Evolutionary conservation across 139 green algal species (phyloP), one percentile per base, ranked within the genome.

Genomic region (Closterium sp.): DNA sequence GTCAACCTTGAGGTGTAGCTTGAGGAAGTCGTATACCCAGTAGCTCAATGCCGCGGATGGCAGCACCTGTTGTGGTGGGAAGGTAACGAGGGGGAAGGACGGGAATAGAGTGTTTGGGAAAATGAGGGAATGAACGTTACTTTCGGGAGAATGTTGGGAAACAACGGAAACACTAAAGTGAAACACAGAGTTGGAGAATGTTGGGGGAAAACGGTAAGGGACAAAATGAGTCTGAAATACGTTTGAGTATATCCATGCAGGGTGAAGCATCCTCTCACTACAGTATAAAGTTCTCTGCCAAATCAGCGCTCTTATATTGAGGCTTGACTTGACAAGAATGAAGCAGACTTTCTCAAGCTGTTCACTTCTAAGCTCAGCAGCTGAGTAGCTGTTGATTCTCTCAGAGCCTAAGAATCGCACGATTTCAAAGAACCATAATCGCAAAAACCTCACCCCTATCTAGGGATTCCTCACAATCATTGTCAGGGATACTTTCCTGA

Each of bases 21-120:
- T 94, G 31, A 89, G 29, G 29, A 93, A 84, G 10, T 96, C 95
- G 92, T 95, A 96, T 13, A 91, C 88, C 86, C 93, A 96, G 88
- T 96, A 96, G 31, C 93, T 90, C 31, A 96, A 31, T 21, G 95
- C 95, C 2, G 95, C 95, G 28, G 70, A 93, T 6, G 95, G 95
- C 19, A 96, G 73, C 21, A 96, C 95, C 94, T 96, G 62, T 2
- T 1, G 19, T 0, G 62, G 3, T 6, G 19, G 17, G 62, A 6
- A 22, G 62, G 62, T 7, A 79, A 79, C 1, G 62, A 24, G 62
- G 3, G 17, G 62, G 62, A 22, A 79, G 19, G 62, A 79, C 17
- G 62, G 17, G 6, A 70, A 19, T 22, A 79, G 62, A 79, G 24
- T 79, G 50, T 73, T 22, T 6, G 10, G 38, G 4, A 73, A 73